A percentile compares a stretch with the other conserved stretches of the same genome.
phyloP scores from a whole-genome alignment of 495 filamentous ascomycete genomes.

The Penicillium alfredii region DNA sequence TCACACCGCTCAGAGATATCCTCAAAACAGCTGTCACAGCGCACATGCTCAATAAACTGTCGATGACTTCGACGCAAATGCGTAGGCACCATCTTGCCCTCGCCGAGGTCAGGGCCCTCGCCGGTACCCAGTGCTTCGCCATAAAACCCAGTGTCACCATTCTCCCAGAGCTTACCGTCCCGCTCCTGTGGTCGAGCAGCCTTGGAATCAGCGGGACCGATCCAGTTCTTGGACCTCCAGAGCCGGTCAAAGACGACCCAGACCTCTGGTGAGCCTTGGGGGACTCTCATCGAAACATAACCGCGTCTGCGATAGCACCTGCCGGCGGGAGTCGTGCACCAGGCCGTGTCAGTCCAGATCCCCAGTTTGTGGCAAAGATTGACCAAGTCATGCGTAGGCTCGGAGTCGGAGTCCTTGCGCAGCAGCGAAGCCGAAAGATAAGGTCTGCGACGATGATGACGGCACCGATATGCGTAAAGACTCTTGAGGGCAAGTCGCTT shows the following conservation, averaged over 20 bases:
- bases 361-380: constrained; percentile 53
- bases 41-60: constrained; percentile 47
- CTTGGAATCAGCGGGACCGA: constrained; percentile 37
- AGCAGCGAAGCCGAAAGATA: constrained; percentile 51
- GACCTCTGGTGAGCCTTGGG: constrained; percentile 48
- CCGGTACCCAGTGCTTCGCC: constrained; percentile 52
- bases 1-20: constrained; percentile 53
- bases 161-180: constrained; percentile 54
- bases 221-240: constrained; percentile 56
- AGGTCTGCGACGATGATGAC: constrained; percentile 54
- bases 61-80: constrained; percentile 51
- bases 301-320: constrained; percentile 52
- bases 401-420: constrained; percentile 55
- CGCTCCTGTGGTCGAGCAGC: constrained; percentile 10
- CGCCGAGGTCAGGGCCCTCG: constrained; percentile 34
- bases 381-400: constrained; percentile 58
- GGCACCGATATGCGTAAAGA: constrained; percentile 56
- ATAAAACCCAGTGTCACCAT: constrained; percentile 47
- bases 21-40: constrained; percentile 50
- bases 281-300: constrained; percentile 51
- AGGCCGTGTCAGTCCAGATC: constrained; percentile 60
- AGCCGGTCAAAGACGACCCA: constrained; percentile 61
- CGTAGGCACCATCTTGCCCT: constrained; percentile 49
- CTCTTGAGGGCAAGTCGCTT: constrained; percentile 50
- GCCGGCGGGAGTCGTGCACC: constrained; percentile 56